A percentile compares a stretch with the other conserved stretches of the same genome.
Conservation (phyloP, 2,329 filamentous ascomycete genomes). For the Escovopsis weberi region DNA sequence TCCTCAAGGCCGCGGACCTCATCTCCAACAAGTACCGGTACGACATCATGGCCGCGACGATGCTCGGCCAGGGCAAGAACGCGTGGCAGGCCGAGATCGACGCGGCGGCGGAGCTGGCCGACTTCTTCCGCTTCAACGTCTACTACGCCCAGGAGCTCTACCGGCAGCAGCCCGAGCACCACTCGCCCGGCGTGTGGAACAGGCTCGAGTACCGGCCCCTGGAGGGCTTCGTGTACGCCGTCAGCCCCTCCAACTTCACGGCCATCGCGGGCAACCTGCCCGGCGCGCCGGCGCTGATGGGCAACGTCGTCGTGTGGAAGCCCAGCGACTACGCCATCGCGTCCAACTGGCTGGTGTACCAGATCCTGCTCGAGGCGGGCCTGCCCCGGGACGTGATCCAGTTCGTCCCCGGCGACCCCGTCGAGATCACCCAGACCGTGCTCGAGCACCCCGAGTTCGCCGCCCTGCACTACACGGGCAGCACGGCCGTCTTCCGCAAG, state of each 20-base stretch:
- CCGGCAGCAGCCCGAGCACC: slow-evolving; percentile 69
- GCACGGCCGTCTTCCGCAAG: slow-evolving; percentile 78
- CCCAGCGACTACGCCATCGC: slow-evolving; percentile 79
- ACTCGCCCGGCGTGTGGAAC: slow-evolving; percentile 81
- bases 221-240: slow-evolving; percentile 89
- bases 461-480: slow-evolving; percentile 89
- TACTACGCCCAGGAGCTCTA: slow-evolving; percentile 89
- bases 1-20: slow-evolving; percentile 90
- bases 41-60: slow-evolving; percentile 90
- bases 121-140: slow-evolving; percentile 91
- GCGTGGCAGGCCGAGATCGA: slow-evolving; percentile 99
- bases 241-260: slow-evolving; percentile 95
- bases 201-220: slow-evolving; percentile 77
- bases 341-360: slow-evolving; percentile 83
- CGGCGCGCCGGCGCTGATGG: slow-evolving; percentile 71
- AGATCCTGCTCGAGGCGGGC: slow-evolving; percentile 82
- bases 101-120: slow-evolving; percentile 76
- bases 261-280: slow-evolving; percentile 83
- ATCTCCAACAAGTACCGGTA: slow-evolving; percentile 88
- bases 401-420: slow-evolving; percentile 80
- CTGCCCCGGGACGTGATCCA: slow-evolving; percentile 83
- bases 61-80: slow-evolving; percentile 96
- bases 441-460: slow-evolving; percentile 70
- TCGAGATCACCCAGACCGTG: slow-evolving; percentile 64
- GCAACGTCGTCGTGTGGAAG: slow-evolving; percentile 95